Percentiles rank a stretch among this genome's conserved stretches.
These are phyloP conservation scores for Porogramme epimiltina DNA, from an alignment of 1,284 basidiomycete species.

Conservation along the genomic window DNA sequence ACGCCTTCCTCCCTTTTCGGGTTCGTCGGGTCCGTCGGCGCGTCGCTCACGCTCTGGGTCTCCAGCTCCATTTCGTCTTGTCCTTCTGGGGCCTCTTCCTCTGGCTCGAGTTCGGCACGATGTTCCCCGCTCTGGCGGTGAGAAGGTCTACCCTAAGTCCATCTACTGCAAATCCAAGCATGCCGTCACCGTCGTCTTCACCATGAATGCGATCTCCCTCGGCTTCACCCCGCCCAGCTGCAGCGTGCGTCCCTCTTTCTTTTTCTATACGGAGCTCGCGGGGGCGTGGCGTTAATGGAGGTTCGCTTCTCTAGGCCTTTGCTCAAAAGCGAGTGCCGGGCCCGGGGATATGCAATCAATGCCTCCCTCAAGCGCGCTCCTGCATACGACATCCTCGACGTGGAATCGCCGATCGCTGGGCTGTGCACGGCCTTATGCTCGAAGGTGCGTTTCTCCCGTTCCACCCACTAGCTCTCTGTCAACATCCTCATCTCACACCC, in stretches of 20 bases:
- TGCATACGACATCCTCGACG: conserved; percentile 46
- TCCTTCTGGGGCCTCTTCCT: conserved; percentile 69
- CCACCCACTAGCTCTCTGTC: no score
- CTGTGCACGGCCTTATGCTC: conserved; percentile 55
- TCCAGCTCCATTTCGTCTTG: conserved; percentile 61
- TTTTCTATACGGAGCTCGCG: no score
- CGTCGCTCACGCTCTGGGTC: conserved; percentile 72
- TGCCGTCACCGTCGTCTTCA: conserved; percentile 60
- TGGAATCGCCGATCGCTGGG: conserved; percentile 45
- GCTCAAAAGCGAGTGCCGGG: conserved; percentile 20
- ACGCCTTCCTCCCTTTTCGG: conserved; percentile 63
- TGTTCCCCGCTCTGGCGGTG: conserved; percentile 58
- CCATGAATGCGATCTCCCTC: conserved; percentile 59
- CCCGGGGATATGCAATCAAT: no score
- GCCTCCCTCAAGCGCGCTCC: background rate
- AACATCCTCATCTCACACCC: no score
- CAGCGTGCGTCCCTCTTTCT: conserved; percentile 39
- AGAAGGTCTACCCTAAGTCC: conserved; percentile 78
- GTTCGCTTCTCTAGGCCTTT: conserved; percentile 29
- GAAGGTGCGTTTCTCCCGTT: conserved; percentile 50
- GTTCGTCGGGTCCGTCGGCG: conserved; percentile 64
- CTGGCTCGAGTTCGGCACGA: conserved; percentile 74
- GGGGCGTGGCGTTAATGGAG: background rate
- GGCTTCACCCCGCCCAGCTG: conserved; percentile 63
- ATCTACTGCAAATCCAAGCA: conserved; percentile 66